phyloP scores from a whole-genome alignment of 306 rosid genomes.

The Carpinus viminea region DNA sequence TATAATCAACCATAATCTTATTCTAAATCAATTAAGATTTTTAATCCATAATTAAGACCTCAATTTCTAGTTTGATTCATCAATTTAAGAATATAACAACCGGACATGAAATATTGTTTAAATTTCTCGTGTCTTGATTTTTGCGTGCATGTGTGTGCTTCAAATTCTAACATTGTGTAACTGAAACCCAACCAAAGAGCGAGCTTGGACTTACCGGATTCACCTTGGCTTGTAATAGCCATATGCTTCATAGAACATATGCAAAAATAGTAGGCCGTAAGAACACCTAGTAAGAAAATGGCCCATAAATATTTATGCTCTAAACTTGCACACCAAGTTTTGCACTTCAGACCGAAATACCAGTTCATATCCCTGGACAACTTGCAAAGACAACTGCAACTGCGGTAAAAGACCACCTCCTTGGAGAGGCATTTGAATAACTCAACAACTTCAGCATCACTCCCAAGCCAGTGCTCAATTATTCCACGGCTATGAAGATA shows the following conservation, averaged over 20 bases:
- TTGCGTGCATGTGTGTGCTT: no score
- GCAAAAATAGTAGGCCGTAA: constrained; percentile 66
- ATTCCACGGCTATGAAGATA: constrained; percentile 83
- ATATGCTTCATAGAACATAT: no score
- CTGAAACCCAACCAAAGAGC: neutral
- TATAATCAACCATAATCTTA: no score
- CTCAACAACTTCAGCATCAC: constrained; percentile 81
- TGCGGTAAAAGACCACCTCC: constrained; percentile 52
- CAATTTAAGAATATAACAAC: no score
- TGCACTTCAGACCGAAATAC: constrained; percentile 76
- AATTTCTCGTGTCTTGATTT: no score
- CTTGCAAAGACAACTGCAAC: constrained; percentile 66
- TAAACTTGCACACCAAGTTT: constrained; percentile 76
- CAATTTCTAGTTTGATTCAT: no score
- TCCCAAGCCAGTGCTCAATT: constrained; percentile 94
- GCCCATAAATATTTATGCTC: constrained; percentile 87
- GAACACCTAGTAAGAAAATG: constrained; percentile 72
- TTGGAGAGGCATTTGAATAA: constrained; percentile 75
- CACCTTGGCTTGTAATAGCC: constrained; percentile 58
- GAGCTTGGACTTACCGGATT: neutral
- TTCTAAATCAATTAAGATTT: no score
- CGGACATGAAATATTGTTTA: no score
- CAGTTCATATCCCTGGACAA: constrained; percentile 63
- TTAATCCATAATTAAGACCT: no score
- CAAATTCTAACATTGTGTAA: no score